Percentiles rank a stretch among this genome's conserved stretches.
Conservation (phyloP, 805 yeast genomes). For the Saccharomycopsis synnaedendra region DNA sequence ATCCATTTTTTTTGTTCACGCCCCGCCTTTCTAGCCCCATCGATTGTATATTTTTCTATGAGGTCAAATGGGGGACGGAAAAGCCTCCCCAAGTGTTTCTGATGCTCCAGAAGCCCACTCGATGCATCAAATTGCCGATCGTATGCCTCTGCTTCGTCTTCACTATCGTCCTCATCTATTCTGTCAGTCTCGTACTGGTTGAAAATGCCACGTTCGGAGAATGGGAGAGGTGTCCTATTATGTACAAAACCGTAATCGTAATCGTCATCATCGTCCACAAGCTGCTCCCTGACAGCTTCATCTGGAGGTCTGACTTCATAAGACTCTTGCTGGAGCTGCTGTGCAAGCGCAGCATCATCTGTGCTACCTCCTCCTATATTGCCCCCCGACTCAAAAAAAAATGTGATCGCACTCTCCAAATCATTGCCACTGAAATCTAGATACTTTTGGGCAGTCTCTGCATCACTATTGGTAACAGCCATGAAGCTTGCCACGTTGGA, state of each 20-base stretch:
- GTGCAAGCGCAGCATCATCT: constrained; percentile 39
- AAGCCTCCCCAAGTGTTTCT: constrained; percentile 62
- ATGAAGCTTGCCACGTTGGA: constrained; percentile 33
- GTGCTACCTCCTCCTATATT: constrained; percentile 1
- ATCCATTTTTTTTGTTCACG: constrained; percentile 65
- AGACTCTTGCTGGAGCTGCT: constrained; percentile 51
- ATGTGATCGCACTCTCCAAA: constrained; percentile 73
- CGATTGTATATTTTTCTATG: constrained; percentile 57
- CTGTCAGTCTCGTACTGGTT: constrained; percentile 29
- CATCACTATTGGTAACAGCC: constrained; percentile 73
- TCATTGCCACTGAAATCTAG: constrained; percentile 69
- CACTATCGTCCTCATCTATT: constrained; percentile 25
- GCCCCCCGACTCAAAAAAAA: constrained; percentile 61
- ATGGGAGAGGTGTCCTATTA: background rate
- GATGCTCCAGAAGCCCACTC: constrained; percentile 25
- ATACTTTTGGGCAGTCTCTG: constrained; percentile 59
- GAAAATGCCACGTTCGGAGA: constrained; percentile 20
- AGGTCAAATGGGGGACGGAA: constrained; percentile 93
- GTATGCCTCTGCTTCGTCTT: constrained; percentile 25
- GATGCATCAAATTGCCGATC: constrained; percentile 18
- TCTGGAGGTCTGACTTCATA: constrained; percentile 68
- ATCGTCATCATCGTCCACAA: constrained; percentile 9
- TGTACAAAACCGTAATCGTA: background rate
- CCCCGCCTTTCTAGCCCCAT: constrained; percentile 61
- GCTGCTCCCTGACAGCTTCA: constrained; percentile 35